Conservation (phyloP, 805 yeast genomes). For the Nematodospora valgi region DNA sequence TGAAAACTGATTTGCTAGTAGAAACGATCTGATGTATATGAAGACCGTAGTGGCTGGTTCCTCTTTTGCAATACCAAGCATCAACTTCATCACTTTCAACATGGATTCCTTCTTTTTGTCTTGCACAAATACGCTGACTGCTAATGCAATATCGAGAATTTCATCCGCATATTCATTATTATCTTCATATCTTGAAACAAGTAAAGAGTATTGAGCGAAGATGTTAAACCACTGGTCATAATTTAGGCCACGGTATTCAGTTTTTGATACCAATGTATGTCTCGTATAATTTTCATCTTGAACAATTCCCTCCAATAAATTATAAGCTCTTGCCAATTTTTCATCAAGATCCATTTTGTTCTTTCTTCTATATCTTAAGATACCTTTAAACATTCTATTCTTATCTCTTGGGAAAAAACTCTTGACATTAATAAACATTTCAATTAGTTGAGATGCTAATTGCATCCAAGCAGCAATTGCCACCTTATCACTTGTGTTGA, state of each 20-base stretch:
- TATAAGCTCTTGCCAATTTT: conserved; percentile 62
- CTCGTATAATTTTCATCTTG: conserved; percentile 24
- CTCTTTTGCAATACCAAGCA: conserved; percentile 46
- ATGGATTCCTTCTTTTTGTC: conserved; percentile 57
- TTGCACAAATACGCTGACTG: conserved; percentile 73
- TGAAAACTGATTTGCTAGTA: conserved; percentile 73
- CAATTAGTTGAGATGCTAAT: conserved; percentile 76
- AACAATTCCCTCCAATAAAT: conserved; percentile 57
- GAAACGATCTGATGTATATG: conserved; percentile 56
- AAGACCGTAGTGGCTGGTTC: conserved; percentile 53
- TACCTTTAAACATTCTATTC: conserved; percentile 66
- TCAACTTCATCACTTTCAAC: conserved; percentile 63
- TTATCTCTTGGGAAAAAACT: conserved; percentile 78
- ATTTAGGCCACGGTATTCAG: conserved; percentile 68
- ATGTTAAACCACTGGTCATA: conserved; percentile 84
- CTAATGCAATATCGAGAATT: conserved; percentile 69
- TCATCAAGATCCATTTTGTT: conserved; percentile 68
- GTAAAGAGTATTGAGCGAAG: conserved; percentile 74
- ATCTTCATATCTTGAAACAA: conserved; percentile 60
- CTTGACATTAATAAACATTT: conserved; percentile 72
- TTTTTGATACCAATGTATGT: conserved; percentile 44
- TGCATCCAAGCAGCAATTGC: conserved; percentile 81
- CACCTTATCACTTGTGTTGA: conserved; percentile 42
- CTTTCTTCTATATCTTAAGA: conserved; percentile 57
- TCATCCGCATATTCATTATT: conserved; percentile 51